A percentile compares a stretch with the other conserved stretches of the same genome.
phyloP scores from a whole-genome alignment of 1,139 yeast species.

The Yamadazyma taylorii region DNA sequence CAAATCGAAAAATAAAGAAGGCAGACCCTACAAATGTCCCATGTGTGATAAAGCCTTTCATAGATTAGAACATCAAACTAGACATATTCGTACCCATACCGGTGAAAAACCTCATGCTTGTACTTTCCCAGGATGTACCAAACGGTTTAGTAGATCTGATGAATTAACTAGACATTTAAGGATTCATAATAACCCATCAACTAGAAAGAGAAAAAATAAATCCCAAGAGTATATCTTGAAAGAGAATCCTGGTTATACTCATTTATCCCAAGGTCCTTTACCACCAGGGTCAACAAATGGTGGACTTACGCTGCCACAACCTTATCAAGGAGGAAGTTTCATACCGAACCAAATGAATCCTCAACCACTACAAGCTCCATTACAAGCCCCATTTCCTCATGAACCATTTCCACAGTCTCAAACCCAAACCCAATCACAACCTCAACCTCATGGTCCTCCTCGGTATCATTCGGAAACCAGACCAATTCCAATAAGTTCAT shows the following conservation, averaged over 20 bases:
- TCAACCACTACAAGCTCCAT: constrained; percentile 3
- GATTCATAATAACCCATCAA: constrained; percentile 58
- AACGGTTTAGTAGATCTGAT: constrained; percentile 66
- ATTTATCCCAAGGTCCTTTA: no score
- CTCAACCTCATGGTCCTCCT: neutral
- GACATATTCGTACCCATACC: constrained; percentile 71
- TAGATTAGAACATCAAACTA: constrained; percentile 64
- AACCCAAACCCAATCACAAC: no score
- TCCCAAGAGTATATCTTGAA: constrained; percentile 11
- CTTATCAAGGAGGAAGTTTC: constrained; percentile 2
- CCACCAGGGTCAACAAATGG: no score
- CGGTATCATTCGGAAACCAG: neutral
- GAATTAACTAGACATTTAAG: constrained; percentile 68
- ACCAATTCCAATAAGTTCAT: constrained; percentile 1
- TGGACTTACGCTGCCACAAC: no score
- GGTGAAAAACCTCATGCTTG: constrained; percentile 79
- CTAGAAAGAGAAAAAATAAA: constrained; percentile 36
- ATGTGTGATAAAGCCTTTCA: constrained; percentile 64
- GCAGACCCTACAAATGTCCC: constrained; percentile 57
- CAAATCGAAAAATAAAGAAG: constrained; percentile 15
- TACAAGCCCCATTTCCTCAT: neutral
- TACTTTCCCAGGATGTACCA: constrained; percentile 63
- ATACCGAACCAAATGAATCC: constrained; percentile 5
- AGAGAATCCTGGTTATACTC: constrained; percentile 3
- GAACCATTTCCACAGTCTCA: no score